Evolutionary conservation across 2,329 filamentous ascomycete species (phyloP).

Genomic region (Fusarium sterilihyphosum): DNA sequence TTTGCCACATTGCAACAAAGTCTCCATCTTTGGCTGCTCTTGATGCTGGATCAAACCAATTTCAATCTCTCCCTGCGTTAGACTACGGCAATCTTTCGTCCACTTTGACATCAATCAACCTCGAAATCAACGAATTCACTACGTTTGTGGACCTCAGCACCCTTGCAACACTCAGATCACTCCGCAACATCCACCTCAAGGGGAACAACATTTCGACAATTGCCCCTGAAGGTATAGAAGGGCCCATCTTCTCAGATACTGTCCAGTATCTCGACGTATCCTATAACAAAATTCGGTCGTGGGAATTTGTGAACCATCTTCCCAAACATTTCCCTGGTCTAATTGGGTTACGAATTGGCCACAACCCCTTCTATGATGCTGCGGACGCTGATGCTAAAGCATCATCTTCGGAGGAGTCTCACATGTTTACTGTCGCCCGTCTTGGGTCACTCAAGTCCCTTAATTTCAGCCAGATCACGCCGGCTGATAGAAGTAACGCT

Average conservation of each 20-base stretch:
- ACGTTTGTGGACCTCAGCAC: constrained; percentile 65
- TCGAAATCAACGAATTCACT: constrained; percentile 78
- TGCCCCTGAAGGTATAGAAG: constrained; percentile 34
- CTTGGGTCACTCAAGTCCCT: constrained; percentile 73
- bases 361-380: constrained; percentile 83
- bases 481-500: constrained; percentile 82
- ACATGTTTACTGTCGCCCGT: constrained; percentile 87
- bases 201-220: constrained; percentile 73
- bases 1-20: constrained; percentile 61
- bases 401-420: constrained; percentile 77
- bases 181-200: constrained; percentile 76
- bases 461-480: constrained; percentile 77
- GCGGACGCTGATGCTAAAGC: constrained; percentile 53
- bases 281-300: constrained; percentile 74
- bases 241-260: constrained; percentile 61
- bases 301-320: constrained; percentile 79
- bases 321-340: constrained; percentile 76
- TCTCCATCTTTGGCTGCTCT: constrained; percentile 65
- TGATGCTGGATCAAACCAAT: constrained; percentile 66
- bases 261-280: constrained; percentile 78
- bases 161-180: constrained; percentile 60
- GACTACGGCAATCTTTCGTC: constrained; percentile 54
- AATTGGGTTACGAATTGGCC: constrained; percentile 78
- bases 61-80: constrained; percentile 60
- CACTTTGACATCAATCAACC: constrained; percentile 69